Base-by-base conservation (phyloP, 495 filamentous ascomycete species). In the Hypoxylon cercidicola region DNA sequence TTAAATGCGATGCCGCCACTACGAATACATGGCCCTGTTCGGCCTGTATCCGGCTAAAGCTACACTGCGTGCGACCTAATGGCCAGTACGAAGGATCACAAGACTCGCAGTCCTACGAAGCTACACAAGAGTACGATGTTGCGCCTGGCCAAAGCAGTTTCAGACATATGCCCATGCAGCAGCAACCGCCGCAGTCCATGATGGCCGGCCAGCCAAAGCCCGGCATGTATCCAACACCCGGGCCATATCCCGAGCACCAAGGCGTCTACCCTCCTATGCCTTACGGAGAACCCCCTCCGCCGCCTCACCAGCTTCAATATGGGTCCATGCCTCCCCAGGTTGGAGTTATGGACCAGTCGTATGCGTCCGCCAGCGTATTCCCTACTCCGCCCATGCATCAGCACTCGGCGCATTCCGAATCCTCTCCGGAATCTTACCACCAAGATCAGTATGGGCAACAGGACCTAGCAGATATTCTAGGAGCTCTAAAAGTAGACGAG, bases 1-100 rank as follows among this genome's bases (percentile, higher is more conserved):
- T 99, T 71, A 97, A 97, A 72, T 99, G 95, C 74, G 95, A 99
- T 82, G 93, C 95, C 55, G 95, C 94, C 18, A 97, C 95, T 19
- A 97, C 93, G 15, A 98, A 99, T 77, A 90, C 93, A 21, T 99
- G 95, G 95, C 95, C 95, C 10, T 99, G 95, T 73, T 93, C 93
- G 55, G 92, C 95, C 35, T 99, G 95, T 74, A 88, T 91, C 49
- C 89, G 95, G 47, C 80, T 98, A 52, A 97, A 97, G 78, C 82
- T 97, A 60, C 90, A 94, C 62, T 99, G 95, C 73, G 89, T 96
- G 34, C 93, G 93, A 48, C 95, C 95, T 3, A 93, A 92, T 53
- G 87, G 96, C 46, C 92, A 95, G 72, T 94, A 98, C 67, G 87
- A 90, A 52, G 91, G 91, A 34, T 89, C 84, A 67, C 72, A 80